Percentiles rank a stretch among this genome's conserved stretches.
phyloP scores from a whole-genome alignment of 495 filamentous ascomycete genomes.

The Copromyces sp. region DNA sequence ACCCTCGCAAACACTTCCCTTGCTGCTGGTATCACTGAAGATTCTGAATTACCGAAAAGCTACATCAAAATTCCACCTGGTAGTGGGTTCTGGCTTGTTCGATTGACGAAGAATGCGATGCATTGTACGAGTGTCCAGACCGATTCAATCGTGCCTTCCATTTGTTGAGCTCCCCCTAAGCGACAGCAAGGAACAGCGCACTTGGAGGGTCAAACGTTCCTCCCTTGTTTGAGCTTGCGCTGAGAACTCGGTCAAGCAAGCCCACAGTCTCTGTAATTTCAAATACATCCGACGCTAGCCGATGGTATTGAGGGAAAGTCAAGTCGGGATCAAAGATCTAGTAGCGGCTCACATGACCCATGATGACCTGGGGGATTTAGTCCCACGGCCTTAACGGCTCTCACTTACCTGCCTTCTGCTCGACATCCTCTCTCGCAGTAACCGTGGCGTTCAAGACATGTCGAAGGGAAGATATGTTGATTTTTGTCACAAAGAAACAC shows the following conservation, averaged over 20 bases:
- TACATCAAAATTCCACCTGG: background rate
- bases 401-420: background rate
- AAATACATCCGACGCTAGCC: background rate
- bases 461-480: background rate
- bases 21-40: too few relatives aligned
- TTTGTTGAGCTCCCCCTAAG: background rate
- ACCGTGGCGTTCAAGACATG: background rate
- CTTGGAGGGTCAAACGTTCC: background rate
- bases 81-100: background rate
- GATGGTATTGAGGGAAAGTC: background rate
- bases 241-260: background rate
- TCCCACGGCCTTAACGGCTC: background rate
- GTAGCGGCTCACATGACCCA: background rate
- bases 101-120: background rate
- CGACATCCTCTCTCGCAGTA: background rate
- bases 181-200: background rate
- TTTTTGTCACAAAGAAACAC: background rate
- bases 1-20: too few relatives aligned
- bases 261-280: background rate
- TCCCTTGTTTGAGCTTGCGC: background rate
- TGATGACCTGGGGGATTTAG: background rate
- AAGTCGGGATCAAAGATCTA: background rate
- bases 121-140: background rate
- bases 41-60: background rate
- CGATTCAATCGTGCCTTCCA: background rate